Base-by-base conservation (phyloP, 345 rosid species). In the Populus ilicifolia region DNA sequence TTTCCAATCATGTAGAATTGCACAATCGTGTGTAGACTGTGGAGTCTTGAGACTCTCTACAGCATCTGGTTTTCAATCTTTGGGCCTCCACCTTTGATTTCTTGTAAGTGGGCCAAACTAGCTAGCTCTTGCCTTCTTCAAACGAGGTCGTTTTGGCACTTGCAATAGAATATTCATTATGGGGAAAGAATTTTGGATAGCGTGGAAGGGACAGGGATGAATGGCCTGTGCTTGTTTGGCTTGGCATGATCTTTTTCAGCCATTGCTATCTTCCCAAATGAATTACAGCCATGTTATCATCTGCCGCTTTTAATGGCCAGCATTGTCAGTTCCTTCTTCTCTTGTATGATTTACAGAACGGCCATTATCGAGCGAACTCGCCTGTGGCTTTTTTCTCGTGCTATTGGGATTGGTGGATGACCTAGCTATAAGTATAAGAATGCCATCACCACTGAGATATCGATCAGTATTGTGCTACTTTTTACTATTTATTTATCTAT, bases 151-250 rank as follows among this genome's bases (percentile, higher is more conserved):
- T 67, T 16, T 75, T 67, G 14, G 14, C 13, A 21, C 4, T 66
- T n/a, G 35, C 29, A 50, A 29, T 33, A 12, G 35, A 61, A 30
- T 75, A 21, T 33, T 67, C 9, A 71, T 14, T 29, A 25, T 27
- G 6, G 46, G 20, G 36, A 8, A 12, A 46, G 61, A 66, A 66
- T 63, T 75, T 65, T 66, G 30, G 70, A 74, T 74, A 30, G 3
- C 9, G 12, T 2, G 46, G 25, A 35, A 8, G n/a, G 29, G 9
- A 4, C 0, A 3, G 65, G 39, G 56, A 44, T 79, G 83, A 48
- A 41, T 75, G 86, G 84, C 78, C 74, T 27, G 11, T 14, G 39
- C 72, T 63, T 36, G 41, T 83, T 83, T 75, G 80, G 77, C 79
- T 21, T 54, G 8, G 29, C 35, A 4, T 69, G 30, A 18, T 56